These are phyloP conservation scores for Rubia yunnanensis DNA, from an alignment of 257 asterid species.

Conservation along the genomic window DNA sequence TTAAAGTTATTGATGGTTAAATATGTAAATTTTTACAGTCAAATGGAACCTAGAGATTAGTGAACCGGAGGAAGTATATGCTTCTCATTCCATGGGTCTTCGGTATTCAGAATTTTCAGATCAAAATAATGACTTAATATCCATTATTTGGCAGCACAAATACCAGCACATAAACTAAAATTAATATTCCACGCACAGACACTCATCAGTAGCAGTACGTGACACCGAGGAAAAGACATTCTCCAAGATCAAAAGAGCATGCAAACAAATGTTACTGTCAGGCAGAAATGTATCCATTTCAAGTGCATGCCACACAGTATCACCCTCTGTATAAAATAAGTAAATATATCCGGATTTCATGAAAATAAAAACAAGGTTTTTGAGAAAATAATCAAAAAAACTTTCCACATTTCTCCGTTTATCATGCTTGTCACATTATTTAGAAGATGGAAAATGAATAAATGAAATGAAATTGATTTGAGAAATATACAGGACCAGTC, in stretches of 20 bases:
- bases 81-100: constrained; percentile 9
- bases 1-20: no score
- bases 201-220: not conserved
- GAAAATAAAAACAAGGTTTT: not conserved
- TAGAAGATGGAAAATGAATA: no score
- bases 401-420: no score
- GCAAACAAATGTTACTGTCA: constrained; percentile 4
- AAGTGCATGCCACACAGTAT: constrained; percentile 11
- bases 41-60: no score
- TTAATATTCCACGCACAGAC: no score
- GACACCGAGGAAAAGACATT: constrained; percentile 33
- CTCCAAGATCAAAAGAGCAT: constrained; percentile 15
- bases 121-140: not conserved
- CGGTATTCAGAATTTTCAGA: constrained; percentile 20
- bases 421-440: no score
- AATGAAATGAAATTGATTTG: no score
- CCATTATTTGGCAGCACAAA: not conserved
- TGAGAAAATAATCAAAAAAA: no score
- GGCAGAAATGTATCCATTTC: constrained; percentile 13
- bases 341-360: not conserved
- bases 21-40: no score
- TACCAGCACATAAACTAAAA: not conserved
- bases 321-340: not conserved
- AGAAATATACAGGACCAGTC: no score
- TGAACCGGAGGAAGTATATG: no score